phyloP scores from a whole-genome alignment of 2,329 filamentous ascomycete genomes.

The Chaetomiaceae sp. region DNA sequence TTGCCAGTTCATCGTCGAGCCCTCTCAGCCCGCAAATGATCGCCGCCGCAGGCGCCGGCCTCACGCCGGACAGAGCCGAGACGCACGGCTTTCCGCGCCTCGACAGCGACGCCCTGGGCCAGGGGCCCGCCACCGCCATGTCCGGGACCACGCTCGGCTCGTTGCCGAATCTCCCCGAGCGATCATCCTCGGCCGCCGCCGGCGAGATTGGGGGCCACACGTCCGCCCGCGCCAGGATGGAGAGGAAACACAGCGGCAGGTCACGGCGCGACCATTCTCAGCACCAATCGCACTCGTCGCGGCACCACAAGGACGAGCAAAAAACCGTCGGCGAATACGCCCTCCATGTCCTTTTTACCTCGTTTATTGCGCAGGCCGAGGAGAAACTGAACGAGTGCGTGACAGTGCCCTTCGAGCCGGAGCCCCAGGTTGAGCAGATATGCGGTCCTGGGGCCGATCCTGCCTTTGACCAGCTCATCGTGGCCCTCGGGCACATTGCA shows the following conservation, averaged over 20 bases:
- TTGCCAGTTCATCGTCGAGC: constrained; percentile 72
- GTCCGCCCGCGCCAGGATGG: constrained; percentile 48
- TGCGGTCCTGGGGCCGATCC: constrained; percentile 87
- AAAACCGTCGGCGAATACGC: constrained; percentile 98
- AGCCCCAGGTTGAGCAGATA: constrained; percentile 80
- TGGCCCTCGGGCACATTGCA: constrained; percentile 88
- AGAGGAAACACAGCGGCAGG: constrained; percentile 61
- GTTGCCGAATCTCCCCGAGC: constrained; percentile 37
- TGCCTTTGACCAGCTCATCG: constrained; percentile 89
- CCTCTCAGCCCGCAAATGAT: constrained; percentile 87
- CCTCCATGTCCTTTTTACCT: constrained; percentile 91
- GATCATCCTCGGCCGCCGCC: constrained; percentile 45
- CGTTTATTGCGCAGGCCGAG: constrained; percentile 96
- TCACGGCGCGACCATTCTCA: constrained; percentile 67
- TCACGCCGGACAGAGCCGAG: constrained; percentile 50
- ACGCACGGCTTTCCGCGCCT: constrained; percentile 44
- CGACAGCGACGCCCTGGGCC: constrained; percentile 40
- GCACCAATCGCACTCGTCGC: constrained; percentile 72
- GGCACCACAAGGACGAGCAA: constrained; percentile 66
- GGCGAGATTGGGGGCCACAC: constrained; percentile 35
- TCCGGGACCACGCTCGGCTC: constrained; percentile 39
- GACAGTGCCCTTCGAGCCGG: constrained; percentile 70
- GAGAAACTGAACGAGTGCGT: constrained; percentile 91
- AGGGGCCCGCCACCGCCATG: constrained; percentile 45
- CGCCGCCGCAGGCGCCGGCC: constrained; percentile 58